Evolutionary conservation across 208 protist genomes (phyloP).

Genomic region (Lotmaria passim): DNA sequence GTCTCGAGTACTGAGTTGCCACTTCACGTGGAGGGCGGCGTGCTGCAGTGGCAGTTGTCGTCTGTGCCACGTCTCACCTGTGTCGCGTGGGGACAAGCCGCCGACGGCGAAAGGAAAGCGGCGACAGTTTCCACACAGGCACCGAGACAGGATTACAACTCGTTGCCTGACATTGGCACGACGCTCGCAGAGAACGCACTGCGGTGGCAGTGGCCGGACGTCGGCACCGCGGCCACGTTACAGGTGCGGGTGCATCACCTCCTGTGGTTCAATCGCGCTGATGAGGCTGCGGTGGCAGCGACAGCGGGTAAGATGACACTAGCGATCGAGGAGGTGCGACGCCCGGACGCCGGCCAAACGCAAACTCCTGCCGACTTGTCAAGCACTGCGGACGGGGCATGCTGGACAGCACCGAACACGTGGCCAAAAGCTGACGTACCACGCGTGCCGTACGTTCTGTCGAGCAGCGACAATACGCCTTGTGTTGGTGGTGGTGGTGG

Average conservation of each 20-base stretch:
- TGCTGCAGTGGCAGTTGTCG: slow-evolving; percentile 23
- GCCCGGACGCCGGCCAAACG: background rate
- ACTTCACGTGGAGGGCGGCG: slow-evolving; percentile 9
- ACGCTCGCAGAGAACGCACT: background rate
- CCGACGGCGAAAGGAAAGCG: background rate
- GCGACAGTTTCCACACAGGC: background rate
- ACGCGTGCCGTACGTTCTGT: slow-evolving; percentile 17
- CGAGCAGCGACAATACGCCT: background rate
- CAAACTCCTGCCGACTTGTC: background rate
- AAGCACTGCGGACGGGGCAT: background rate
- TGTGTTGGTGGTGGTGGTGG: background rate
- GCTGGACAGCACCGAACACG: slow-evolving; percentile 9
- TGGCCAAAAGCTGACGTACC: slow-evolving; percentile 11
- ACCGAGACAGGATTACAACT: background rate
- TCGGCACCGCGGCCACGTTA: slow-evolving; percentile 16
- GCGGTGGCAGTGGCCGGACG: slow-evolving; percentile 30
- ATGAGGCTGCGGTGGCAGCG: slow-evolving; percentile 8
- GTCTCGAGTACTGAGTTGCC: slow-evolving; percentile 11
- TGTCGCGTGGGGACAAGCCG: background rate
- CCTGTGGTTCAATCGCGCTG: slow-evolving; percentile 16
- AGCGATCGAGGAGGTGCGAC: background rate
- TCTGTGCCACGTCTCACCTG: slow-evolving; percentile 27
- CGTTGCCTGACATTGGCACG: background rate
- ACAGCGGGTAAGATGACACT: background rate
- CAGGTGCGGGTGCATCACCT: slow-evolving; percentile 23